Base-by-base conservation (phyloP, 2,329 filamentous ascomycete genomes). In the Paraconiothyrium brasiliense region DNA sequence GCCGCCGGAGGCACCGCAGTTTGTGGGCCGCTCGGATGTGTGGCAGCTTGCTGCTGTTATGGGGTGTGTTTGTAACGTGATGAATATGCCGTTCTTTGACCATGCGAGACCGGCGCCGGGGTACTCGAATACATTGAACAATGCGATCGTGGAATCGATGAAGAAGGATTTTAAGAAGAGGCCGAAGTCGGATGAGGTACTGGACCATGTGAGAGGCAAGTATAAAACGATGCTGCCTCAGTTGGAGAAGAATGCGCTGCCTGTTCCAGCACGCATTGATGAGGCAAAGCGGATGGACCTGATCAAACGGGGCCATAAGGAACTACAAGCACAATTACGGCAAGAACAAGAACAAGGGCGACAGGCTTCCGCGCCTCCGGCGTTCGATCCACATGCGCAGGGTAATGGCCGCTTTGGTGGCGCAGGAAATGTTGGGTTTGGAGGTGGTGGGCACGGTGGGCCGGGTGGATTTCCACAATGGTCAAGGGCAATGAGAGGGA, bases 41-140 rank as follows among this genome's bases (percentile, higher is more conserved):
- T 62, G 46, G 39, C 59, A 57, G 37, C 57, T 62, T 27, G 60
- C 46, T 1, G 57, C 49, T n/a, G 57, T 62, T 16, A 57, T 62
- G 6, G 57, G 48, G n/a, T 59, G 60, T 13, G 52, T 62, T 2
- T 59, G 57, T 47, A 62, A 52, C n/a, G 46, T 62, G 30, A 34
- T 46, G 10, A 13, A 39, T 1, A 22, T 43, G 27, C 47, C 52
- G 6, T 43, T 24, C 3, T 49, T 57, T 32, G 39, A 59, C 34
- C 24, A 34, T 8, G n/a, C 14, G 32, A 16, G 48, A 7, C 60
- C 60, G 13, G 60, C 60, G 5, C 60, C 60, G n/a, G 57, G 57
- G 24, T 59, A 62, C 20, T 57, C 60, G 27, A 5, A 27, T 16
- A 27, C 49, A 2, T 41, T 62, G 5, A 59, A 59, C 20, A 37